Base-by-base conservation (phyloP, 352 stramenopile species). In the Pythium coloratum region DNA sequence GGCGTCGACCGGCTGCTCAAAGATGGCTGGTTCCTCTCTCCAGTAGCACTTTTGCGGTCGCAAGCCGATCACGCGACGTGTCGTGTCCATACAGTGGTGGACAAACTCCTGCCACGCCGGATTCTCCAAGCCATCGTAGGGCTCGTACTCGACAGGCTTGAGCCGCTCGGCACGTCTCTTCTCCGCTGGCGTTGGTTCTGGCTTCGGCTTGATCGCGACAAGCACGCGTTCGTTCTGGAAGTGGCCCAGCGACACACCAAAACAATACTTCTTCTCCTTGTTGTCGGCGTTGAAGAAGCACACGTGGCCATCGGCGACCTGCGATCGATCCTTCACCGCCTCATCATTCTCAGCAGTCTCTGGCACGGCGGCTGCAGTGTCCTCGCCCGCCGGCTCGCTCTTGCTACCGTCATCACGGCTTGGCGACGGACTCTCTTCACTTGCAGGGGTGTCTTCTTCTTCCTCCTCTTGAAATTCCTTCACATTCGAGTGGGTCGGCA, bases 251-350 rank as follows among this genome's bases (percentile, higher is more conserved):
- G 82, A 77, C 2, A 93, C 47, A 13, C 71, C 66, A 53, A 91
- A 93, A 64, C 84, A 93, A 59, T 90, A 91, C 54, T 81, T 76
- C 55, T 75, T 86, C n/a, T 82, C 77, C 18, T 82, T 60, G 36
- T 83, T 71, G 26, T 89, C 76, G 3, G 70, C 69, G 64, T 93
- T 86, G 60, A 76, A 91, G 34, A 93, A 89, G 64, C 85, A 93
- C 33, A 91, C 64, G 56, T 80, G 61, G 18, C 85, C 85, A 42
- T 93, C 85, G 9, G 73, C 62, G 33, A 89, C 73, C 32, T 90
- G 84, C 7, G 82, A 73, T n/a, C 70, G 50, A 69, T 75, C 51
- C 46, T 18, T 16, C 5, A 55, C 18, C 24, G n/a, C 33, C 26
- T 16, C 44, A 44, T 66, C 51, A 7, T 13, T 46, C n/a, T 64